A percentile compares a stretch with the other conserved stretches of the same genome.
Evolutionary conservation across 2,329 filamentous ascomycete species (phyloP).

Genomic region (Fusarium lateritium): DNA sequence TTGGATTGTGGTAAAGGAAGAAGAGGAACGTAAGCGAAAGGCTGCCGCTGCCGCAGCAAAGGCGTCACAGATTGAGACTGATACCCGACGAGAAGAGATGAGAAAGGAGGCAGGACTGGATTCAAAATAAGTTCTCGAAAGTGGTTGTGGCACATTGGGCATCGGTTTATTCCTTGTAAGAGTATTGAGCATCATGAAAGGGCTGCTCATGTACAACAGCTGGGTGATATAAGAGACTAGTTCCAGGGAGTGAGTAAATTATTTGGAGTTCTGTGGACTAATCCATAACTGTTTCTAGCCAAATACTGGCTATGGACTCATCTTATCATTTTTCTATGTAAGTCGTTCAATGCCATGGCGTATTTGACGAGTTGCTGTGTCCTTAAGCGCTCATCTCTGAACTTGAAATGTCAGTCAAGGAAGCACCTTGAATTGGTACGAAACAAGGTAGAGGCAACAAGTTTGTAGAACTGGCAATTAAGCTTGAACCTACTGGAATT

Average conservation of each 20-base stretch:
- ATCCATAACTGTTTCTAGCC: conserved; percentile 23
- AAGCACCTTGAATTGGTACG: too few species aligned
- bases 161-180: conserved; percentile 38
- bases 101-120: conserved; percentile 63
- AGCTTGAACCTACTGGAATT: too few species aligned
- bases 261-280: conserved; percentile 36
- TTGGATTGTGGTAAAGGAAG: conserved; percentile 67
- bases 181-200: conserved; percentile 37
- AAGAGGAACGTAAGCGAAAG: conserved; percentile 60
- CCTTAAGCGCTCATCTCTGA: not conserved
- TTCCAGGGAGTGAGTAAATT: conserved; percentile 15
- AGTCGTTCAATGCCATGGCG: not conserved
- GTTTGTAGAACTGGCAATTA: too few species aligned
- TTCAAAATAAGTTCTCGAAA: conserved; percentile 48
- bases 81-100: conserved; percentile 64
- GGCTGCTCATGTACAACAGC: conserved; percentile 41
- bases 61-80: conserved; percentile 59
- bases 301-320: not conserved
- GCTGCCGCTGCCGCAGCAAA: conserved; percentile 54
- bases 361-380: not conserved
- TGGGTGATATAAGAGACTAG: conserved; percentile 13
- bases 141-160: conserved; percentile 1
- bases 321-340: not conserved
- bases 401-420: not conserved
- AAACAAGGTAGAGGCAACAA: too few species aligned